Base-by-base conservation (phyloP, 2,329 filamentous ascomycete genomes). In the Colletotrichum magnum region DNA sequence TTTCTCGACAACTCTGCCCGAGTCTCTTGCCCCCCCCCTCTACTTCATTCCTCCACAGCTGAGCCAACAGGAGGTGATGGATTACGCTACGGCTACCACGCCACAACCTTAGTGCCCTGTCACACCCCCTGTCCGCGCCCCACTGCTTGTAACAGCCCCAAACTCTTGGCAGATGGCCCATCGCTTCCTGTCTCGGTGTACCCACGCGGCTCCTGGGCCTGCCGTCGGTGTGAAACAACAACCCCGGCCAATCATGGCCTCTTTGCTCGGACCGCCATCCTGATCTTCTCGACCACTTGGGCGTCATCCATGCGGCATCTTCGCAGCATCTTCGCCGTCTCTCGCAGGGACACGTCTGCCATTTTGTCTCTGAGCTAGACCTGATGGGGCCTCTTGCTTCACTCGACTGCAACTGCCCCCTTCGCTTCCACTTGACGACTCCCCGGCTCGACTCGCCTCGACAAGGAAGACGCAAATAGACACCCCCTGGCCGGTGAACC, bases 371-470 rank as follows among this genome's bases (percentile, higher is more conserved):
- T 18, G 18, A 12, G 18, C 58, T 54, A 48, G 52, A 10, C 64
- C 21, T 13, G n/a, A 70, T 41, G 28, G 43, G 47, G 39, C 48
- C 45, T 24, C 6, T 43, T 43, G 47, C 64, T 41, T 45, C 36
- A 32, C 64, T 68, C 68, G 64, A 64, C 68, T 70, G 64, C 48
- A 41, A 58, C 13, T 70, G 64, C 68, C 68, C 26, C 52, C 58
- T 47, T 70, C 68, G 68, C 58, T 63, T 63, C 15, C 68, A 68
- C 21, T 70, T 70, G 64, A 57, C 54, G 36, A 28, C 32, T 28
- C 32, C 50, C 61, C 66, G 66, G 56, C 61, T 56, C 62, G 26
- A 69, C 41, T 53, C 39, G 45, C 58, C 56, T 24, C n/a, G 51
- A 18, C 54, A 32, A 45, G 66, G 66, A 69, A 69, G 24, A 57